Evolutionary conservation across 768 basidiomycete genomes (phyloP), one percentile per base, ranked within the genome.

Genomic region (Tricholoma hemisulphureum): DNA sequence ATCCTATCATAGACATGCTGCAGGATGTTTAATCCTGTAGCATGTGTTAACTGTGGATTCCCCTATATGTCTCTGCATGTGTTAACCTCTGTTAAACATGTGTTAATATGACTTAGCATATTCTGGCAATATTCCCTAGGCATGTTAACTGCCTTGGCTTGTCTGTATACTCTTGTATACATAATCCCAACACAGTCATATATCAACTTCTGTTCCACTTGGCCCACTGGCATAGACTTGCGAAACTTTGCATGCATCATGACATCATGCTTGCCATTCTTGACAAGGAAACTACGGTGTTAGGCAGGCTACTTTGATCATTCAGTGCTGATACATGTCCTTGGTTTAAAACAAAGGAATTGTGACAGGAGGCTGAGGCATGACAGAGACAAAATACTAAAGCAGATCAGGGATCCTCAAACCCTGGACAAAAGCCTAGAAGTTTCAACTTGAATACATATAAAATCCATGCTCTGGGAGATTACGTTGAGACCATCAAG

Each of bases 171-270:
- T n/a, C n/a, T n/a, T n/a, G n/a, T n/a, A n/a, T n/a, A n/a, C n/a
- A n/a, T n/a, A n/a, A n/a, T n/a, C n/a, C n/a, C n/a, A n/a, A n/a
- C n/a, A n/a, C n/a, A n/a, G n/a, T n/a, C n/a, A n/a, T n/a, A n/a
- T n/a, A n/a, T 3, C 59, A 63, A 2, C 63, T 79, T 0, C 55
- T 77, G 0, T 75, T 70, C 56, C 5, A 26, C 16, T 14, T 48
- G 64, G 68, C n/a, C n/a, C n/a, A n/a, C n/a, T n/a, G n/a, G n/a
- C n/a, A n/a, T n/a, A n/a, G n/a, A n/a, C n/a, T n/a, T 2, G 74
- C 57, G 18, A 58, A 58, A 50, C 39, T 58, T 16, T 41, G 29
- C 5, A 21, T 58, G 41, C 57, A 58, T 39, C 48, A 7, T 29
- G 43, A 58, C 16, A 2, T 21, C 10, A 58, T 52, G 11, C 18